These are phyloP conservation scores for Sporothrix phasma DNA, from an alignment of 2,329 filamentous ascomycete species.

Conservation along the genomic window DNA sequence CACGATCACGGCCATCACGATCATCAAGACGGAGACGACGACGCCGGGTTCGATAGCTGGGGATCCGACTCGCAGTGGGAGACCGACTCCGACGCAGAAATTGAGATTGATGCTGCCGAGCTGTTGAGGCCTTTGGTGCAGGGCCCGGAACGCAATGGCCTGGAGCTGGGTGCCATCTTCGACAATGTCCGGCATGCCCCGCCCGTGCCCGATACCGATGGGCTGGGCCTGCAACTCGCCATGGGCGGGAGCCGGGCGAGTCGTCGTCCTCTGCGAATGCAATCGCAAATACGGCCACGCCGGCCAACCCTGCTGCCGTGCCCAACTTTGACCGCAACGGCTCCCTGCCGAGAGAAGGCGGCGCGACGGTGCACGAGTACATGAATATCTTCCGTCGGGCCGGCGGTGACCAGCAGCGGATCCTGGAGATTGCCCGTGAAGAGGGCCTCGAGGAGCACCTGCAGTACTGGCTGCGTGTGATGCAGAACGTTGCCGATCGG, in stretches of 20 bases:
- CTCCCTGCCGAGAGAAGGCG: constrained; percentile 4
- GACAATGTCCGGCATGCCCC: not conserved
- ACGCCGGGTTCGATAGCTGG: not conserved
- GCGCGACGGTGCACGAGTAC: constrained; percentile 33
- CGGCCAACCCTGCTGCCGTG: not conserved
- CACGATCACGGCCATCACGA: not conserved
- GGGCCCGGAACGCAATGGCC: not conserved
- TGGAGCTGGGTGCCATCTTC: not conserved
- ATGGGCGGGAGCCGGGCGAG: not conserved
- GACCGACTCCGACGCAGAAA: constrained; percentile 5
- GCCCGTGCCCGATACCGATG: not conserved
- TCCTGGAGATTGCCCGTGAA: constrained; percentile 51
- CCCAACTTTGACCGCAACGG: constrained; percentile 2
- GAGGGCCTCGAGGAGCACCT: constrained; percentile 51
- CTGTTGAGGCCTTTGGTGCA: not conserved
- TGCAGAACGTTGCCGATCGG: constrained; percentile 29
- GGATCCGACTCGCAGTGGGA: constrained; percentile 10
- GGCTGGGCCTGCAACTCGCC: not conserved
- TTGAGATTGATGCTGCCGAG: not conserved
- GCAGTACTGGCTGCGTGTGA: constrained; percentile 48
- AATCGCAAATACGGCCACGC: not conserved
- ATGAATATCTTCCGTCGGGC: constrained; percentile 50
- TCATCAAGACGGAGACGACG: not conserved
- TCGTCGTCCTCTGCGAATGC: not conserved
- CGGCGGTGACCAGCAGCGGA: constrained; percentile 47